Percentiles rank a stretch among this genome's conserved stretches.
These are phyloP conservation scores for Phialophora tarda DNA, from an alignment of 2,329 filamentous ascomycete genomes.

Conservation along the genomic window DNA sequence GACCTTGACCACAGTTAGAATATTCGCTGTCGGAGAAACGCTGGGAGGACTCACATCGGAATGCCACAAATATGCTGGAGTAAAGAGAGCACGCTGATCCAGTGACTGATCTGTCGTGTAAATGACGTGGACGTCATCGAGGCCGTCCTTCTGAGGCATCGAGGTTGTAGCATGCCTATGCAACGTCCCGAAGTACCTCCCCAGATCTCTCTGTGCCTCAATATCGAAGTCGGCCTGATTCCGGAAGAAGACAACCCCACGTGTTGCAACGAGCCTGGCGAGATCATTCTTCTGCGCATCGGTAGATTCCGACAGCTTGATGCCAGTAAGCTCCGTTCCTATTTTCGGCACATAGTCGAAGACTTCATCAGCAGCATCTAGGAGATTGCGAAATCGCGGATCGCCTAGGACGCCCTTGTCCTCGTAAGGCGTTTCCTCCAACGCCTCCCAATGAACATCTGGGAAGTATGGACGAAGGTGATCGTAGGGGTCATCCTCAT, in stretches of 20 bases:
- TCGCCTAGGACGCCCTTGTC: slow-evolving; percentile 63
- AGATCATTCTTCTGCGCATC: slow-evolving; percentile 70
- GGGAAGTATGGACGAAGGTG: slow-evolving; percentile 61
- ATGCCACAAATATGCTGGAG: slow-evolving; percentile 62
- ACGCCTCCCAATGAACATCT: slow-evolving; percentile 57
- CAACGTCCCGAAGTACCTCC: slow-evolving; percentile 64
- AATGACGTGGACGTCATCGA: slow-evolving; percentile 68
- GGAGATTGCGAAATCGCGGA: slow-evolving; percentile 59
- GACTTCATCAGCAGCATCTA: slow-evolving; percentile 59
- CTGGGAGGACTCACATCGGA: slow-evolving; percentile 55
- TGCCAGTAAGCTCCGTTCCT: slow-evolving; percentile 50
- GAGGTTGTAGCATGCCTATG: slow-evolving; percentile 67
- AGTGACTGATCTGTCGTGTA: slow-evolving; percentile 59
- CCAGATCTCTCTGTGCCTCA: slow-evolving; percentile 67
- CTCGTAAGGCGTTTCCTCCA: slow-evolving; percentile 56
- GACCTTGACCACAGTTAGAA: slow-evolving; percentile 50
- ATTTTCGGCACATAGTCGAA: slow-evolving; percentile 53
- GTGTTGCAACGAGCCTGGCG: slow-evolving; percentile 69
- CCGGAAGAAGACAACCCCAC: slow-evolving; percentile 73
- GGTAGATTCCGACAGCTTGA: slow-evolving; percentile 56
- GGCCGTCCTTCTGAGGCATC: slow-evolving; percentile 46
- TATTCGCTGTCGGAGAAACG: not conserved
- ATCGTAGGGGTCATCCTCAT: slow-evolving; percentile 59
- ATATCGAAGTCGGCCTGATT: slow-evolving; percentile 58
- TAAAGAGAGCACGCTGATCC: slow-evolving; percentile 61